Percentiles rank a stretch among this genome's conserved stretches.
These are phyloP conservation scores for Pyrus betulifolia DNA, from an alignment of 306 rosid species.

Conservation along the genomic window DNA sequence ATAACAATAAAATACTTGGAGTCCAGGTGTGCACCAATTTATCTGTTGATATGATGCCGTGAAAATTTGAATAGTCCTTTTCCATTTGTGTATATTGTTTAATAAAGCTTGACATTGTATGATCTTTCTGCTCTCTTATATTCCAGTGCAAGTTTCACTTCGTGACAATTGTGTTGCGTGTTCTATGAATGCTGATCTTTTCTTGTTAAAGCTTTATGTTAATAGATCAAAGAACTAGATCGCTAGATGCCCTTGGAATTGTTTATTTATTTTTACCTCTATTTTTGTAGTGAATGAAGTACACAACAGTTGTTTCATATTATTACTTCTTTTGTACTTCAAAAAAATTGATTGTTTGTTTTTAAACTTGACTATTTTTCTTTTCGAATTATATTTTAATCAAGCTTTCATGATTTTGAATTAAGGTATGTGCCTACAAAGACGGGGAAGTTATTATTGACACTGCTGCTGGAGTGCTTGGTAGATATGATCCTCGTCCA, in stretches of 20 bases:
- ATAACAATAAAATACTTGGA: constrained; percentile 80
- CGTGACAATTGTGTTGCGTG: neutral
- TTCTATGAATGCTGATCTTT: neutral
- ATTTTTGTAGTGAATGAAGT: neutral
- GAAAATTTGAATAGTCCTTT: neutral
- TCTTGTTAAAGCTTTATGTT: neutral
- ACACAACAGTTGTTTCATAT: neutral
- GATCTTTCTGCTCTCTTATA: neutral
- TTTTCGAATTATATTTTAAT: constrained; percentile 5
- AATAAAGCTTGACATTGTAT: neutral
- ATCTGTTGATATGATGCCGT: neutral
- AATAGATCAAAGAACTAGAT: neutral
- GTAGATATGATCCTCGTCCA: constrained; percentile 98
- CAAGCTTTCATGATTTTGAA: constrained; percentile 15
- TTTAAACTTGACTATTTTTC: neutral
- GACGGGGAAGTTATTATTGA: constrained; percentile 94
- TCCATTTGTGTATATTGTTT: neutral
- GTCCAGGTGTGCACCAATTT: constrained; percentile 55
- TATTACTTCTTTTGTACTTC: neutral
- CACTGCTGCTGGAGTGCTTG: constrained; percentile 97
- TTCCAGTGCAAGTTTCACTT: neutral
- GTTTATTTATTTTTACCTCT: neutral
- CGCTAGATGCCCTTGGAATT: neutral
- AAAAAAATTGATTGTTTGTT: neutral
- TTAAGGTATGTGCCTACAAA: constrained; percentile 94